Conservation (phyloP, 2,329 filamentous ascomycete genomes). For the Claviceps africana region DNA sequence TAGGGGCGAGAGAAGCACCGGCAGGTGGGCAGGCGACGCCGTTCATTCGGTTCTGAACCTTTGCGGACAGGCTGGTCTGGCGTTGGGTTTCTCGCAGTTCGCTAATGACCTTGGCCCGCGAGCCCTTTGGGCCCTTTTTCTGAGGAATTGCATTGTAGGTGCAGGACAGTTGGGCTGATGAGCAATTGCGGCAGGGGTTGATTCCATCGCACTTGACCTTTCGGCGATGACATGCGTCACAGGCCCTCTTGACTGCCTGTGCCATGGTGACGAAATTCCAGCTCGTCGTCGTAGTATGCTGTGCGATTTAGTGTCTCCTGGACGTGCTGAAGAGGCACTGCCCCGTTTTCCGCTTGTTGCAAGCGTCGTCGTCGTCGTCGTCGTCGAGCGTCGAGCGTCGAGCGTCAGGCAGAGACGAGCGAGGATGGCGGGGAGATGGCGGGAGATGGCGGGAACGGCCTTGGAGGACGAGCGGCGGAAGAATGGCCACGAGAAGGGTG, state of each 20-base stretch:
- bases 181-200: constrained; percentile 59
- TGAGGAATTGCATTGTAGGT: constrained; percentile 63
- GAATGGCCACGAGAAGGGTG: background rate
- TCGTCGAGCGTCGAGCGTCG: too few species aligned
- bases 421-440: background rate
- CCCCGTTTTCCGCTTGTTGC: background rate
- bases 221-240: constrained; percentile 59
- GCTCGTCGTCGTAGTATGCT: background rate
- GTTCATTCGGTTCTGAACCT: constrained; percentile 46
- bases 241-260: constrained; percentile 46
- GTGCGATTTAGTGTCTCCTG: background rate
- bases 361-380: background rate
- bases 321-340: background rate
- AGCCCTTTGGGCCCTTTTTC: constrained; percentile 65
- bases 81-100: constrained; percentile 56
- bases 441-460: background rate
- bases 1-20: constrained; percentile 36
- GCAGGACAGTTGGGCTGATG: constrained; percentile 51
- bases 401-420: background rate
- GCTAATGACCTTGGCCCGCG: constrained; percentile 61
- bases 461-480: background rate
- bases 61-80: constrained; percentile 48
- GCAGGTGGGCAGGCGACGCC: constrained; percentile 35
- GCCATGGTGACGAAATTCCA: constrained; percentile 23
- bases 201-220: constrained; percentile 63